A percentile compares a stretch with the other conserved stretches of the same genome.
phyloP scores from a whole-genome alignment of 2,329 filamentous ascomycete species.

The Calonectria multiphialidica region DNA sequence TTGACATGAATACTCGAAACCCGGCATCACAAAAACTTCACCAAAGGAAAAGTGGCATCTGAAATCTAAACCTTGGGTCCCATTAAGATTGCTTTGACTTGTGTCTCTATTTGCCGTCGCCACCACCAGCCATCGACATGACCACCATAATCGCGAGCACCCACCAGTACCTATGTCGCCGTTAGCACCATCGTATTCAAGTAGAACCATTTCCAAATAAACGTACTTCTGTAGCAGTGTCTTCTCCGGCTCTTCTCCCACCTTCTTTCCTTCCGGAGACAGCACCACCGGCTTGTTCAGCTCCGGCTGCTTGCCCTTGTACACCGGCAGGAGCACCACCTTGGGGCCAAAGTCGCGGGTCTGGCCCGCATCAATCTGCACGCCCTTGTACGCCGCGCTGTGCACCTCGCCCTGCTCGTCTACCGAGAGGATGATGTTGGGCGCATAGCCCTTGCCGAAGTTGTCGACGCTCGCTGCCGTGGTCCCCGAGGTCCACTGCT shows the following conservation, averaged over 20 bases:
- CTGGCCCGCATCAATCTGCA: slow-evolving; percentile 71
- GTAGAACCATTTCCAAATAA: neutral
- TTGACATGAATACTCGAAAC: neutral
- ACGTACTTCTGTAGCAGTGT: slow-evolving; percentile 75
- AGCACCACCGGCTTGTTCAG: slow-evolving; percentile 75
- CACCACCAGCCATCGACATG: slow-evolving; percentile 65
- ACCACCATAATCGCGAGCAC: slow-evolving; percentile 66
- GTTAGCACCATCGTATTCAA: slow-evolving; percentile 47
- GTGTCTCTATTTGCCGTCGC: slow-evolving; percentile 60
- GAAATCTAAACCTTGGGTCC: neutral
- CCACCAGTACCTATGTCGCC: slow-evolving; percentile 73
- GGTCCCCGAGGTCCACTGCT: slow-evolving; percentile 66
- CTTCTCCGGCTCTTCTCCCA: slow-evolving; percentile 69
- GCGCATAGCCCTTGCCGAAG: slow-evolving; percentile 72
- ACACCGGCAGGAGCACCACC: slow-evolving; percentile 62
- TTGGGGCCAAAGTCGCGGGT: slow-evolving; percentile 75
- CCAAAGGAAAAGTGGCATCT: neutral
- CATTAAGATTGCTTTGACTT: slow-evolving; percentile 14
- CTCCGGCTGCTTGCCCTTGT: slow-evolving; percentile 66
- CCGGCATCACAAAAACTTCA: neutral
- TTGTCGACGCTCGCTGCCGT: slow-evolving; percentile 68
- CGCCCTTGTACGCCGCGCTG: slow-evolving; percentile 66
- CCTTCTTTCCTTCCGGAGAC: slow-evolving; percentile 69
- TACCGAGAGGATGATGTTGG: slow-evolving; percentile 66
- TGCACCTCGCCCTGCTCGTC: slow-evolving; percentile 59